Evolutionary conservation across 352 stramenopile genomes (phyloP).

Genomic region (Globisporangium camurandrum): DNA sequence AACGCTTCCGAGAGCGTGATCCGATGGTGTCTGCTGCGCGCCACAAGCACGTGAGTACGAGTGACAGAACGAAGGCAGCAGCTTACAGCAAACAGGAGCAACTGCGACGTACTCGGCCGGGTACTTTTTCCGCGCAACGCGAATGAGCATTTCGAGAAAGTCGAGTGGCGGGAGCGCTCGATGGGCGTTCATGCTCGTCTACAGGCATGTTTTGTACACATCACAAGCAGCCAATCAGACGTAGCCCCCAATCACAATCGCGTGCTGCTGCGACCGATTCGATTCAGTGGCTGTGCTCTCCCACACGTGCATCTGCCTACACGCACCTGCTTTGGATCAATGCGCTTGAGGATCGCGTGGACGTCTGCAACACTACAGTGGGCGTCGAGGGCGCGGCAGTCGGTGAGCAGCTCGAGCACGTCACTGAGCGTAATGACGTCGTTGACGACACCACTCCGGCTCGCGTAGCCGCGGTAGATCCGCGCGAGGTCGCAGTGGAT

Average conservation of each 20-base stretch:
- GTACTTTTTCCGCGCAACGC: constrained; percentile 55
- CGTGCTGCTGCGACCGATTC: no score
- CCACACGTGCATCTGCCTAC: no score
- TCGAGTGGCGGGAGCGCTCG: constrained; percentile 43
- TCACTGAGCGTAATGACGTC: constrained; percentile 47
- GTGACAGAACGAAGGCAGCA: not conserved
- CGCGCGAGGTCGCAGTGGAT: constrained; percentile 66
- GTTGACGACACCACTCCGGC: constrained; percentile 24
- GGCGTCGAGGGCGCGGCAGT: constrained; percentile 60
- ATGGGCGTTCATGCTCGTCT: constrained; percentile 32
- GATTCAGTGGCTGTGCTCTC: no score
- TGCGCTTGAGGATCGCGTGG: constrained; percentile 27
- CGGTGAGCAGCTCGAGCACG: constrained; percentile 45
- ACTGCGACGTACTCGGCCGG: constrained; percentile 32
- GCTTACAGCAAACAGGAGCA: not conserved
- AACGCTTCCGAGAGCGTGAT: constrained; percentile 69
- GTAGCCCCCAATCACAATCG: no score
- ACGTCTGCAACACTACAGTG: constrained; percentile 34
- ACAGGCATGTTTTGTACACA: no score
- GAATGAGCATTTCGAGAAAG: constrained; percentile 63
- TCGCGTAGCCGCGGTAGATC: constrained; percentile 67
- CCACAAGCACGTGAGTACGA: not conserved
- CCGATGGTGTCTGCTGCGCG: constrained; percentile 31
- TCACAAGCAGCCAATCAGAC: no score
- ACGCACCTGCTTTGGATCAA: constrained; percentile 53